Conservation (phyloP, 805 yeast genomes). For the Wickerhamomyces tratensis region DNA sequence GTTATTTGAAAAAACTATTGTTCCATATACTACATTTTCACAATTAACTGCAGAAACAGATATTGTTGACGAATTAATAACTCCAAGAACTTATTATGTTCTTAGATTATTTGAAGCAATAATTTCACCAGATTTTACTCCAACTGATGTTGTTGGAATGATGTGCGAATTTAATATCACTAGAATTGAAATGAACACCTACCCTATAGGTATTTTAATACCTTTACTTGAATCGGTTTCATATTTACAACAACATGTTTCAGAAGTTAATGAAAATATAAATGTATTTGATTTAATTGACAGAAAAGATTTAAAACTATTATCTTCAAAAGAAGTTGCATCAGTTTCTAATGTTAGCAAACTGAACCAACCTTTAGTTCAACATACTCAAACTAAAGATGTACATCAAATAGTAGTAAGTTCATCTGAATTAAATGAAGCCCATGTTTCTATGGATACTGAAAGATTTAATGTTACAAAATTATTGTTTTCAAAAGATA, state of each 20-base stretch:
- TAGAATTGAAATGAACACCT: conserved; percentile 47
- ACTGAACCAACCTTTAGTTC: not conserved
- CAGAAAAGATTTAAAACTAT: conserved; percentile 46
- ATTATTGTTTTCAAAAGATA: conserved; percentile 65
- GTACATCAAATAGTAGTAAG: conserved; percentile 29
- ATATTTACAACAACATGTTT: conserved; percentile 42
- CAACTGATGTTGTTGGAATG: conserved; percentile 47
- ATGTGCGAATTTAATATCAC: conserved; percentile 50
- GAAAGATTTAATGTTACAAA: conserved; percentile 61
- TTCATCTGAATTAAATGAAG: conserved; percentile 32
- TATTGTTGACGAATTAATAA: conserved; percentile 45
- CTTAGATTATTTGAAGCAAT: conserved; percentile 53
- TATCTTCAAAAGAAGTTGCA: conserved; percentile 1
- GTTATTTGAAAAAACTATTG: conserved; percentile 32
- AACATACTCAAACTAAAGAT: conserved; percentile 25
- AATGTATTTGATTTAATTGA: conserved; percentile 48
- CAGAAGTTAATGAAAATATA: conserved; percentile 33
- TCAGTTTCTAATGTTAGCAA: not conserved
- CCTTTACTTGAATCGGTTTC: conserved; percentile 58
- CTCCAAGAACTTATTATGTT: conserved; percentile 57
- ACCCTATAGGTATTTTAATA: conserved; percentile 61
- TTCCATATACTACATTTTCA: conserved; percentile 55
- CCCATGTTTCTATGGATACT: conserved; percentile 55
- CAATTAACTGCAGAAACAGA: conserved; percentile 56
- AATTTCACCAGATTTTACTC: conserved; percentile 41